Evolutionary conservation across 1,284 basidiomycete species (phyloP), one percentile per base, ranked within the genome.

Genomic region (Rhodofomes roseus): DNA sequence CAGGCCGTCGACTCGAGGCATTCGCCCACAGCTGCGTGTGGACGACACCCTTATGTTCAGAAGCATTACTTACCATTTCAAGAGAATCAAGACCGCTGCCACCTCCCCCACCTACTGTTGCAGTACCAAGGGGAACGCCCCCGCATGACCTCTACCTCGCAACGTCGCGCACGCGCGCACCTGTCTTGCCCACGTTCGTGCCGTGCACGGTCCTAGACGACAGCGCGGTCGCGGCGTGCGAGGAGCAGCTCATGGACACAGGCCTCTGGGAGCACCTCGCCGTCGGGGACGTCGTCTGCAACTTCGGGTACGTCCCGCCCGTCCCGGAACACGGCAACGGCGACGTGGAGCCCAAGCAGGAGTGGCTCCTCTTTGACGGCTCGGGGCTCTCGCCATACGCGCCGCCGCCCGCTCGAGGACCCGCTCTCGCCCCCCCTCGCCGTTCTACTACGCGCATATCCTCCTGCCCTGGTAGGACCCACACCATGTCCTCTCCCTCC

Each of bases 301-400:
- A 92, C 69, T 77, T 92, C 54, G 90, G 90, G 7, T 90, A 84
- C 66, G 78, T 92, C 0, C 77, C 79, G 0, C 69, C 70, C 12
- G 67, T 66, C 20, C 63, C 75, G n/a, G 76, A 80, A 0, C 57
- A 54, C 34, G 34, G 51, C 43, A 34, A 36, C 40, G 40, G 55
- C 40, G 46, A 39, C 2, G 52, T 31, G 20, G 58, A 53, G 18
- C 63, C 58, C 12, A 60, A 56, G 20, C 69, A 71, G 60, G 63
- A 63, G 57, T 92, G 90, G 90, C 76, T 92, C n/a, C 66, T 92
- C 25, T 91, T 84, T 68, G 80, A 87, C 62, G 89, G 89, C 5
- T 65, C 76, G 20, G 70, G 70, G 23, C 81, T 91, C 31, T 73
- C 84, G 25, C 83, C 85, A 0, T 89, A 83, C 69, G 74, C 71